Evolutionary conservation across 495 filamentous ascomycete genomes (phyloP).

Genomic region (Penicillium tannophilum): DNA sequence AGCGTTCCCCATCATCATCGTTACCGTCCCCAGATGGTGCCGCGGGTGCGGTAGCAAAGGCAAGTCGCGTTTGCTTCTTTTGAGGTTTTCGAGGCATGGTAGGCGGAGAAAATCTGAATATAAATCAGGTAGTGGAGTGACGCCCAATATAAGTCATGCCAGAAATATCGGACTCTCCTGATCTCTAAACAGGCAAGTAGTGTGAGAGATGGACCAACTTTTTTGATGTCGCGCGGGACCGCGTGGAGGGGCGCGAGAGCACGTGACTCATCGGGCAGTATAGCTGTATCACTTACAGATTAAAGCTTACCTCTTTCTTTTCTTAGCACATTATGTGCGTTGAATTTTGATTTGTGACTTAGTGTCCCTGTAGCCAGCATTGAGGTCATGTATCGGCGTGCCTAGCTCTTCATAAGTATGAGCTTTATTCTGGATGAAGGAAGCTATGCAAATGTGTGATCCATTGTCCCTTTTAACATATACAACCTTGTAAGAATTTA

Average conservation of each 20-base stretch:
- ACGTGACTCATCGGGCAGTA: conserved; percentile 6
- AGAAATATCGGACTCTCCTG: neutral
- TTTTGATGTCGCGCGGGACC: conserved; percentile 14
- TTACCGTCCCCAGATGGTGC: conserved; percentile 23
- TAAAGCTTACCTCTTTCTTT: too few relatives aligned
- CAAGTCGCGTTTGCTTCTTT: conserved; percentile 52
- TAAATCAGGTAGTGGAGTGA: neutral
- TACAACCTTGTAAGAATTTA: too few relatives aligned
- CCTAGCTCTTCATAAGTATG: too few relatives aligned
- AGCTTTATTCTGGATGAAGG: too few relatives aligned
- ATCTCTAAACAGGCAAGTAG: neutral
- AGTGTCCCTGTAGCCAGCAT: neutral
- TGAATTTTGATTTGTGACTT: neutral
- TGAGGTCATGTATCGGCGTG: too few relatives aligned
- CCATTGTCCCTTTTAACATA: too few relatives aligned
- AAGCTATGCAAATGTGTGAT: too few relatives aligned
- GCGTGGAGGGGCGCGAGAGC: conserved; percentile 17
- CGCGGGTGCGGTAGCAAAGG: conserved; percentile 36
- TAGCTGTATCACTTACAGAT: too few relatives aligned
- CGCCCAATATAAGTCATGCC: neutral
- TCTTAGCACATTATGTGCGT: too few relatives aligned
- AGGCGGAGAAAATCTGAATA: neutral
- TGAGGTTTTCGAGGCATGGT: conserved; percentile 43
- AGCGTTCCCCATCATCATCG: conserved; percentile 28
- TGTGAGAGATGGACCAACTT: neutral